Evolutionary conservation across 768 basidiomycete species (phyloP).

Genomic region (Clitopilus passeckerianus): DNA sequence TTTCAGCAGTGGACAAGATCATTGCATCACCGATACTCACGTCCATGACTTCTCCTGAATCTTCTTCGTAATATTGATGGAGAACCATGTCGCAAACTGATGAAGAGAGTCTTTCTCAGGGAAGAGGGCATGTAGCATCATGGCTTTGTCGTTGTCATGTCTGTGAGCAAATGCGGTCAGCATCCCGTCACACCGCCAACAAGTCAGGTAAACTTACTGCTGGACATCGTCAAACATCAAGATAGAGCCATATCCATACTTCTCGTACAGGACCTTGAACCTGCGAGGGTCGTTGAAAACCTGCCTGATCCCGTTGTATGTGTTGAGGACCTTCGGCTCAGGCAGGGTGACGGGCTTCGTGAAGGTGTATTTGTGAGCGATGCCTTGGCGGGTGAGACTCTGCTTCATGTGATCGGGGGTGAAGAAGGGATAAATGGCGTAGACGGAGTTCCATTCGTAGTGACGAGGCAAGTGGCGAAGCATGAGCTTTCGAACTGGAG

Average conservation of each 20-base stretch:
- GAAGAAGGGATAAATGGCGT: conserved; percentile 29
- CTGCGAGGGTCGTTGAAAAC: conserved; percentile 26
- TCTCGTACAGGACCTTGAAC: conserved; percentile 33
- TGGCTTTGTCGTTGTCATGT: conserved; percentile 25
- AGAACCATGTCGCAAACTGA: conserved; percentile 24
- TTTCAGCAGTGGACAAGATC: no score
- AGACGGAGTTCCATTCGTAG: conserved; percentile 14
- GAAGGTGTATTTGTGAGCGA: conserved; percentile 35
- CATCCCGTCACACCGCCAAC: not conserved
- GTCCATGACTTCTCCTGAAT: conserved; percentile 27
- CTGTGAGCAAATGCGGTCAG: conserved; percentile 8
- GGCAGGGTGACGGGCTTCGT: conserved; percentile 27
- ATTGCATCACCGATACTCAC: no score
- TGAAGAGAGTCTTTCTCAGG: conserved; percentile 23
- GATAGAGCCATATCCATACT: conserved; percentile 35
- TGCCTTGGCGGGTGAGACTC: conserved; percentile 31
- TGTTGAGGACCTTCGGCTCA: conserved; percentile 24
- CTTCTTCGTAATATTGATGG: conserved; percentile 18
- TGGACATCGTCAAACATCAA: conserved; percentile 30
- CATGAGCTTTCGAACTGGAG: conserved; percentile 13
- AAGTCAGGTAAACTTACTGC: conserved; percentile 14
- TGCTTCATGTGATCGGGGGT: conserved; percentile 34
- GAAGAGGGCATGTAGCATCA: conserved; percentile 29
- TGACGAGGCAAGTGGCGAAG: conserved; percentile 15
- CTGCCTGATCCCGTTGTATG: conserved; percentile 25